phyloP scores from a whole-genome alignment of 139 green algal genomes.

The Chlorella sp. region DNA sequence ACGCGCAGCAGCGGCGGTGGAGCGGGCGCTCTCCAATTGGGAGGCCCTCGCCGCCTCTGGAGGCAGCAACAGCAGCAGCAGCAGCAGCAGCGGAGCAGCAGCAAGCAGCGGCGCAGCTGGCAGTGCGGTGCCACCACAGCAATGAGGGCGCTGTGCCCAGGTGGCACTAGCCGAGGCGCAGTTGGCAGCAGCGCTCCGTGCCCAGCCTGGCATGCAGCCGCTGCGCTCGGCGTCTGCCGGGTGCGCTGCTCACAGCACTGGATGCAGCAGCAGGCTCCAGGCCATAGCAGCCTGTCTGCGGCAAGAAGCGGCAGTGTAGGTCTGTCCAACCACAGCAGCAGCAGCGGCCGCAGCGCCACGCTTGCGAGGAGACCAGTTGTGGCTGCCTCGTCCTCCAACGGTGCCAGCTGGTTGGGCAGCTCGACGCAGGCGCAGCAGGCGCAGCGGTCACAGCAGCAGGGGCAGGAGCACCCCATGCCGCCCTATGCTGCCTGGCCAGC shows the following conservation, averaged over 20 bases:
- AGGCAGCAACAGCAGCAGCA: background rate
- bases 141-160: too few species aligned
- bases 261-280: too few species aligned
- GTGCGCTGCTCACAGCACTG: too few species aligned
- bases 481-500: slow-evolving; percentile 1
- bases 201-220: too few species aligned
- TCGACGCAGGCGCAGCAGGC: background rate
- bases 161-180: background rate
- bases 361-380: too few species aligned
- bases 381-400: too few species aligned
- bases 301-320: background rate
- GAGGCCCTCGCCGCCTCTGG: background rate
- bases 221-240: background rate
- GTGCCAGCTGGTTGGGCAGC: background rate
- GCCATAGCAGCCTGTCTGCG: too few species aligned
- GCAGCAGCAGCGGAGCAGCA: background rate
- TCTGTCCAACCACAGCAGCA: background rate
- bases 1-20: slow-evolving; percentile 5
- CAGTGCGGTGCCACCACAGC: too few species aligned
- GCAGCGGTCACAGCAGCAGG: background rate
- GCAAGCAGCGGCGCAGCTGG: background rate
- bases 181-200: too few species aligned
- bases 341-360: background rate
- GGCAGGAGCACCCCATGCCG: background rate
- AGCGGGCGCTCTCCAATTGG: slow-evolving; percentile 8